Evolutionary conservation across 2,329 filamentous ascomycete genomes (phyloP), one percentile per base, ranked within the genome.

Genomic region (Aquanectria penicillioides): DNA sequence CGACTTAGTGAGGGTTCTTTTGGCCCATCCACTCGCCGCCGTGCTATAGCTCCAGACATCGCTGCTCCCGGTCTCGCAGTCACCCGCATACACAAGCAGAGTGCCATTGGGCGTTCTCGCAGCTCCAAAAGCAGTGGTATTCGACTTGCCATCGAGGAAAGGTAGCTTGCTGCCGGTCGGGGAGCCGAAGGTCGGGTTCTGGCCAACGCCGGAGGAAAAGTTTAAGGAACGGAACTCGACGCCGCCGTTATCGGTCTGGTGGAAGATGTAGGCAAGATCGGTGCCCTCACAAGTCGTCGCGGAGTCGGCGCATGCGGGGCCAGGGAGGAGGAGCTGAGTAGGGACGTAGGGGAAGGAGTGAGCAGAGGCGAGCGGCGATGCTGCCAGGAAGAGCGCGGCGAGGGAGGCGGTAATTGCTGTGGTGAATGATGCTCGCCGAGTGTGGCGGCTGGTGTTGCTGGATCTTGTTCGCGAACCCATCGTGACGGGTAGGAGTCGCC

Each of bases 261-360:
- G 80, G 68, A 97, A 88, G 63, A 94, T 82, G 74, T 95, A 97
- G 58, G 88, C 87, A 26, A 86, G 72, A 15, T 86, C 80, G 60
- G 64, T 73, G 52, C 65, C 73, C 63, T 67, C 69, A 69, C 70
- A 74, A 25, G 65, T 55, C 28, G 68, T 57, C 10, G 78, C 77
- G 18, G 78, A 74, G 60, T 83, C 80, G 50, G 80, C 74, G 57
- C 75, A 76, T n/a, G 66, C 53, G 6, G 56, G 57, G 56, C 75
- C 71, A 6, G 83, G 80, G 40, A 87, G 81, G 57, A 94, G 83
- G 49, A 96, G 83, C 25, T 85, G 87, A 0, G 93, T 93, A 3
- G 92, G 90, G 53, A 89, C 88, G 78, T 96, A 97, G 22, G 92
- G 93, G 49, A 93, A 82, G 44, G 74, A 74, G 67, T 81, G 78